Conservation (phyloP, 1,284 basidiomycete genomes). For the Irpex rosettiformis region DNA sequence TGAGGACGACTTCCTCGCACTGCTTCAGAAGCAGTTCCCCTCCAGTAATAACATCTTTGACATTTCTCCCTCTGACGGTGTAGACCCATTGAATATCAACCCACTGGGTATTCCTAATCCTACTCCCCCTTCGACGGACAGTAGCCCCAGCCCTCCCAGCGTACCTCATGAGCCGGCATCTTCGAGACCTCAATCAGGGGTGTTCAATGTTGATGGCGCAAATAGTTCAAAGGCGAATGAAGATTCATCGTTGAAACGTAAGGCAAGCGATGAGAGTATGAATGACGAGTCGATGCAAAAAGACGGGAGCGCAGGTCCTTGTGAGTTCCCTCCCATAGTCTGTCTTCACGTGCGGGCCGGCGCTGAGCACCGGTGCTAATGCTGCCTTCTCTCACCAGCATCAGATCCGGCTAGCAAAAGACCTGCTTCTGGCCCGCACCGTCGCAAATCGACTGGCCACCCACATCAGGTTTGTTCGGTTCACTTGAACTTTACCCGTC, state of each 20-base stretch:
- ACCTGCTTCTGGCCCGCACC: slow-evolving; percentile 18
- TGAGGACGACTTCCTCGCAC: slow-evolving; percentile 74
- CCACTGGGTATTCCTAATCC: slow-evolving; percentile 36
- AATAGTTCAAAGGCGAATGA: slow-evolving; percentile 34
- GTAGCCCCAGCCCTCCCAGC: slow-evolving; percentile 70
- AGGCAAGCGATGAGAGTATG: slow-evolving; percentile 57
- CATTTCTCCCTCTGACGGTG: slow-evolving; percentile 31
- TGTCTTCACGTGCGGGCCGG: background rate
- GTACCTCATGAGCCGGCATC: slow-evolving; percentile 31
- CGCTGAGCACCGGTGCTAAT: background rate
- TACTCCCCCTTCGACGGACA: slow-evolving; percentile 57
- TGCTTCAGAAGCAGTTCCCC: slow-evolving; percentile 71
- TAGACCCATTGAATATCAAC: slow-evolving; percentile 56
- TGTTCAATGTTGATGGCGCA: slow-evolving; percentile 21
- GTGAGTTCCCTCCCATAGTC: slow-evolving; percentile 33
- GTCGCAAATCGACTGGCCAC: slow-evolving; percentile 42
- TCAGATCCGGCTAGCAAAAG: slow-evolving; percentile 14
- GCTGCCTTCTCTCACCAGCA: slow-evolving; percentile 2
- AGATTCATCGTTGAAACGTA: slow-evolving; percentile 60
- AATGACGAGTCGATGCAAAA: slow-evolving; percentile 63
- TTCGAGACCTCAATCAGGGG: slow-evolving; percentile 31
- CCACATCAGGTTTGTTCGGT: slow-evolving; percentile 26
- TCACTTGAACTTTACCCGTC: background rate
- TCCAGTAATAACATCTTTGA: slow-evolving; percentile 25
- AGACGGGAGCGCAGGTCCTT: slow-evolving; percentile 53